phyloP scores from a whole-genome alignment of 306 rosid species.

The Arachis stenosperma region DNA sequence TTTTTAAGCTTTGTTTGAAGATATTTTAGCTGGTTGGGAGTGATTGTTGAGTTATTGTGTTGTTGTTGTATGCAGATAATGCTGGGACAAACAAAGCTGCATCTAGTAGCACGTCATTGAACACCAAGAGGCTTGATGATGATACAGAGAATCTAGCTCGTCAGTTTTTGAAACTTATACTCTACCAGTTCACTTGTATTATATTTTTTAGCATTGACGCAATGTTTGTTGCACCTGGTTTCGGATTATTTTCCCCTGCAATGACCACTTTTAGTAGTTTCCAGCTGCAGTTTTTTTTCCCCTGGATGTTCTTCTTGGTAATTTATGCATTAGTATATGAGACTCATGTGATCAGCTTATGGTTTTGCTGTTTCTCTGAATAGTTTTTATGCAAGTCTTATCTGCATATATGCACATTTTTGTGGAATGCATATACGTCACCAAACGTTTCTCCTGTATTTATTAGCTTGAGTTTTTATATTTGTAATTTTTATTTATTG shows the following conservation, averaged over 20 bases:
- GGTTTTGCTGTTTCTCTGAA: neutral
- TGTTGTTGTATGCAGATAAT: slow-evolving; percentile 30
- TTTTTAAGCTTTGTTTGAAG: neutral
- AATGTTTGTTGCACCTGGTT: neutral
- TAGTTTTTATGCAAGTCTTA: neutral
- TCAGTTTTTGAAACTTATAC: slow-evolving; percentile 46
- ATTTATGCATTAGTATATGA: neutral
- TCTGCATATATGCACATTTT: no score
- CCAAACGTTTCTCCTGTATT: neutral
- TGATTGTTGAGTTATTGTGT: slow-evolving; percentile 23
- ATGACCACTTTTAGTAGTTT: neutral
- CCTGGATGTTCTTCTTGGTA: slow-evolving; percentile 1
- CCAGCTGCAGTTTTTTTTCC: neutral
- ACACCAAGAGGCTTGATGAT: slow-evolving; percentile 88
- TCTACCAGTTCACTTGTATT: neutral
- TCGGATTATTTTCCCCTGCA: neutral
- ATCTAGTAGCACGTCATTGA: slow-evolving; percentile 76
- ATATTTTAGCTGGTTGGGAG: neutral
- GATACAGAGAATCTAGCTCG: slow-evolving; percentile 85
- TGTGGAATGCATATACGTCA: no score
- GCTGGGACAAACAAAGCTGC: slow-evolving; percentile 89
- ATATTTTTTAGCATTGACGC: neutral
- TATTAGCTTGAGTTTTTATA: neutral
- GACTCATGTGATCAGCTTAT: neutral
- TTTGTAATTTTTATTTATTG: neutral